Evolutionary conservation across 495 filamentous ascomycete genomes (phyloP).

Genomic region (Tuber aestivum): DNA sequence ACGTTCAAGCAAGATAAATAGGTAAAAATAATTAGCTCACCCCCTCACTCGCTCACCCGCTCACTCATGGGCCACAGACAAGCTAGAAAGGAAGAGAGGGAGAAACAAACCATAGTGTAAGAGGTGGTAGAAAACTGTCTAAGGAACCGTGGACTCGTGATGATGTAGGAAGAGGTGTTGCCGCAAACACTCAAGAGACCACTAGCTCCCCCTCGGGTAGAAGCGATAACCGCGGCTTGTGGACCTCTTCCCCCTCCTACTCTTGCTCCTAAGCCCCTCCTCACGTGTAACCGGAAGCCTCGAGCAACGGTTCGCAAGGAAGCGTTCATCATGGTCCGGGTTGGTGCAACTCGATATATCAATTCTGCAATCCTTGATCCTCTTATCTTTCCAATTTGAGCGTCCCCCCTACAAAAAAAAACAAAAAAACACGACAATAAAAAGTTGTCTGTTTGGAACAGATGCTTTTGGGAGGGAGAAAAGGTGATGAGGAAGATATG

Average conservation of each 20-base stretch:
- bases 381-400: too few relatives aligned
- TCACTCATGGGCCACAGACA: not conserved
- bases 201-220: not conserved
- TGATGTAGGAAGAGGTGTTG: constrained; percentile 12
- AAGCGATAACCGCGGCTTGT: constrained; percentile 10
- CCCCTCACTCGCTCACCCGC: not conserved
- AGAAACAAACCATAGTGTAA: constrained; percentile 32
- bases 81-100: too few relatives aligned
- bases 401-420: not conserved
- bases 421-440: too few relatives aligned
- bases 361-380: not conserved
- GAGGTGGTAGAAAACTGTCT: constrained; percentile 32
- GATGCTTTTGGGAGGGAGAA: not conserved
- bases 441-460: not conserved
- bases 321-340: not conserved
- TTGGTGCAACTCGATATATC: not conserved
- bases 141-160: constrained; percentile 2
- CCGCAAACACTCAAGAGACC: constrained; percentile 6
- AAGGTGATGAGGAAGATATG: not conserved
- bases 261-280: not conserved
- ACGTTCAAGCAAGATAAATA: not conserved
- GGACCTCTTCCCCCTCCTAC: not conserved
- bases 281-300: not conserved
- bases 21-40: not conserved
- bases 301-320: not conserved